Percentiles rank a stretch among this genome's conserved stretches.
Conservation (phyloP, 2,329 filamentous ascomycete genomes). For the Stagonosporopsis tanaceti region DNA sequence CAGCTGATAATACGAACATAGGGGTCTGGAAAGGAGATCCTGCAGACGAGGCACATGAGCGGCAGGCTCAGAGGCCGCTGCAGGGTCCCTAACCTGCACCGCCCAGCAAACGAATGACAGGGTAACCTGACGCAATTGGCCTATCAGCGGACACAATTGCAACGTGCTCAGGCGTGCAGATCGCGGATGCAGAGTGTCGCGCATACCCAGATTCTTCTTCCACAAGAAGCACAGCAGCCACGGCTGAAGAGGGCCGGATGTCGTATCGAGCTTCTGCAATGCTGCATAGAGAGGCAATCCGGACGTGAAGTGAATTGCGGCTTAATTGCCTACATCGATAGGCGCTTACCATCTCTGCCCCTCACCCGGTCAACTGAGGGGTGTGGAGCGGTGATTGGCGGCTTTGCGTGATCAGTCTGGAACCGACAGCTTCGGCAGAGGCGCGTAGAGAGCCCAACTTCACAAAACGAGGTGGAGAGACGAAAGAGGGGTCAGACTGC, state of each 20-base stretch:
- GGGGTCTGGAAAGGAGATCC: slow-evolving; percentile 37
- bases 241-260: slow-evolving; percentile 13
- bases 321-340: slow-evolving; percentile 12
- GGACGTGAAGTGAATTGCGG: slow-evolving; percentile 5
- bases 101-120: slow-evolving; percentile 29
- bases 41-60: slow-evolving; percentile 29
- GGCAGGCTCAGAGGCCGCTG: slow-evolving; percentile 40
- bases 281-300: background rate
- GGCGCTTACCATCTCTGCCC: slow-evolving; percentile 7
- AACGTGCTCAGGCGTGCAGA: slow-evolving; percentile 39
- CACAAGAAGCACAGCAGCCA: slow-evolving; percentile 12
- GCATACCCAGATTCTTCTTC: slow-evolving; percentile 24
- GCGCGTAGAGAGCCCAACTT: slow-evolving; percentile 10
- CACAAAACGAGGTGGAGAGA: slow-evolving; percentile 12
- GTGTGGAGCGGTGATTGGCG: slow-evolving; percentile 29
- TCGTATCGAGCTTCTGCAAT: slow-evolving; percentile 8
- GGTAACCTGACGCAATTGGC: slow-evolving; percentile 44
- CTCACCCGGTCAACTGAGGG: slow-evolving; percentile 20
- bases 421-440: slow-evolving; percentile 17
- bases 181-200: slow-evolving; percentile 39
- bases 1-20: slow-evolving; percentile 31
- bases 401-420: slow-evolving; percentile 20
- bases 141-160: slow-evolving; percentile 43
- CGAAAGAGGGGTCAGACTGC: slow-evolving; percentile 6
- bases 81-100: slow-evolving; percentile 42